phyloP scores from a whole-genome alignment of 2,329 filamentous ascomycete genomes.

The Diaporthe sp. region DNA sequence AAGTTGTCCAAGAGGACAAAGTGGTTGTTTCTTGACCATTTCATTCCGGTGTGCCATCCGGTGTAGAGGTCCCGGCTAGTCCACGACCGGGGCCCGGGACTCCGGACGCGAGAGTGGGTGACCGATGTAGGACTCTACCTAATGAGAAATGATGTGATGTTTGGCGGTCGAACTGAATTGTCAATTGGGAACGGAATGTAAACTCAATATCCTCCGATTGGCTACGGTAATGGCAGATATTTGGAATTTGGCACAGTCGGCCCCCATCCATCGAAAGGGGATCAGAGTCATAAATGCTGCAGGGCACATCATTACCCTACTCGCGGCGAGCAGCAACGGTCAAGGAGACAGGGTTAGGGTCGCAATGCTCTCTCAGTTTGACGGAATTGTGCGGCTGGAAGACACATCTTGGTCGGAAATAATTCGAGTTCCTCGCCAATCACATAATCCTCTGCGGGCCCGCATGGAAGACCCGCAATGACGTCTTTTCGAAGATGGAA shows the following conservation, averaged over 20 bases:
- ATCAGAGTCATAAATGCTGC: background rate
- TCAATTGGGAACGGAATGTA: background rate
- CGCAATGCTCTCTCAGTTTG: background rate
- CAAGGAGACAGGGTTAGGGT: constrained; percentile 1
- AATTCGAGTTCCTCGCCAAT: background rate
- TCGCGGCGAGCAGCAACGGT: background rate
- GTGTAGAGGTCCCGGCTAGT: background rate
- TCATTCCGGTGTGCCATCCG: background rate
- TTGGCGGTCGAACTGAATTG: background rate
- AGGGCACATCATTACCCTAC: background rate
- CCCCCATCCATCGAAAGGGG: background rate
- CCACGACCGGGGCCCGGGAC: background rate
- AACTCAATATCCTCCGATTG: background rate
- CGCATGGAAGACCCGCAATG: constrained; percentile 20
- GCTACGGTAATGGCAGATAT: background rate
- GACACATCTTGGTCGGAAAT: background rate
- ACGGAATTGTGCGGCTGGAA: background rate
- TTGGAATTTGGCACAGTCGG: background rate
- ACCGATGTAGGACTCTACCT: background rate
- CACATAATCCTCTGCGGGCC: background rate
- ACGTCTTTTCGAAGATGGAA: background rate
- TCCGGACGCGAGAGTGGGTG: background rate
- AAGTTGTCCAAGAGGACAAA: background rate
- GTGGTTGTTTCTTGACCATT: background rate
- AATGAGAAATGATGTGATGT: background rate